Evolutionary conservation across 139 green algal species (phyloP).

Genomic region (Eudorina sp.): DNA sequence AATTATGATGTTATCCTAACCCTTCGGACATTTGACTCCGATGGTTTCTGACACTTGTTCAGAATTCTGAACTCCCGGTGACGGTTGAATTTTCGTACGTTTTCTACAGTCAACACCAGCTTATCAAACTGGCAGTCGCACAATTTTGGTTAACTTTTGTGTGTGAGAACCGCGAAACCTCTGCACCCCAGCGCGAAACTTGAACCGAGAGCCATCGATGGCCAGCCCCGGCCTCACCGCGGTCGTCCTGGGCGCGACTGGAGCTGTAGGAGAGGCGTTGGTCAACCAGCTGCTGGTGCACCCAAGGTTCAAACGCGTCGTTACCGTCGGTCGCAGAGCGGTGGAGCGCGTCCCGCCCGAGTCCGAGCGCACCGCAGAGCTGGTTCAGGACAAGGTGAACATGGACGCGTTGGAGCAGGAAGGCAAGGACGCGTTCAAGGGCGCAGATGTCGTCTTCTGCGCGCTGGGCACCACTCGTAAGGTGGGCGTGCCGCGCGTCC

Average conservation of each 20-base stretch:
- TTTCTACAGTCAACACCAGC: too few species aligned
- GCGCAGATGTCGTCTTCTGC: constrained; percentile 70
- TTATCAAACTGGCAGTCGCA: too few species aligned
- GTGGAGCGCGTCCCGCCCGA: not conserved
- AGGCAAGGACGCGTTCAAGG: constrained; percentile 41
- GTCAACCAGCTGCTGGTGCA: constrained; percentile 59
- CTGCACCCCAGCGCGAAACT: too few species aligned
- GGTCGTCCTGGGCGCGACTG: constrained; percentile 62
- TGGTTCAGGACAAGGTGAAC: constrained; percentile 51
- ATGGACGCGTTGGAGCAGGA: constrained; percentile 63
- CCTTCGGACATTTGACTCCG: too few species aligned
- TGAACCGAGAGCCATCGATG: too few species aligned
- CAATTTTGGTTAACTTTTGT: too few species aligned
- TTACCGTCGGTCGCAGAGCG: constrained; percentile 49
- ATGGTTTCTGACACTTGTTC: too few species aligned
- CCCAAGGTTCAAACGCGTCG: constrained; percentile 52
- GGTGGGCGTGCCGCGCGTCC: too few species aligned
- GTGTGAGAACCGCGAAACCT: too few species aligned
- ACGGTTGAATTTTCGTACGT: too few species aligned
- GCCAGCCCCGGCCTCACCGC: constrained; percentile 11
- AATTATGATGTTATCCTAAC: too few species aligned
- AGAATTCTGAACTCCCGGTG: too few species aligned
- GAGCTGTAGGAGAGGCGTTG: constrained; percentile 60
- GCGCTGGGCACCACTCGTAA: constrained; percentile 73
- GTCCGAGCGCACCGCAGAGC: not conserved